phyloP scores from a whole-genome alignment of 345 rosid genomes.

The Psidium guajava region DNA sequence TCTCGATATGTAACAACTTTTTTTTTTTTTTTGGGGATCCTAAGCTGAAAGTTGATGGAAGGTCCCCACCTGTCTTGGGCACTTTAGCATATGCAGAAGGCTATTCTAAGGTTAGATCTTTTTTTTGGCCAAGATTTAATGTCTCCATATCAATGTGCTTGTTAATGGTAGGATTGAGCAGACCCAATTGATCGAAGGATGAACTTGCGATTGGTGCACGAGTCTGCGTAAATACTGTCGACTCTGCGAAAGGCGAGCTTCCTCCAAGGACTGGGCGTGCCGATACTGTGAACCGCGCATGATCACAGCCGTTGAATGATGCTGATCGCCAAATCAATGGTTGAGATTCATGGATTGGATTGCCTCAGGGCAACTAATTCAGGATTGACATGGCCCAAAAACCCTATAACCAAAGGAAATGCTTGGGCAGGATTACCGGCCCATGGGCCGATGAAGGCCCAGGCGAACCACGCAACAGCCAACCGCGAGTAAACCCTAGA shows the following conservation, averaged over 20 bases:
- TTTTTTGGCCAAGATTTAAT: no score
- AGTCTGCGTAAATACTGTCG: no score
- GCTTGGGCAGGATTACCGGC: neutral
- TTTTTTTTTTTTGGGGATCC: no score
- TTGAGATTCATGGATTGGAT: neutral
- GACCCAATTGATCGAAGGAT: no score
- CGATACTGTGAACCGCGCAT: neutral
- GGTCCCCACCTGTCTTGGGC: no score
- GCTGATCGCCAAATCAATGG: neutral
- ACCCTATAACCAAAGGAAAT: neutral
- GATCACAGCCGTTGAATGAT: neutral
- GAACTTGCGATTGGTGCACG: no score
- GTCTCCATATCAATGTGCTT: no score
- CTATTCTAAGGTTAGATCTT: no score
- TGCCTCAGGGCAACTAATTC: neutral
- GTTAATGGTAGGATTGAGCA: no score
- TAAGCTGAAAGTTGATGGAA: no score
- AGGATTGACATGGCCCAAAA: neutral
- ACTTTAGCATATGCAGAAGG: no score
- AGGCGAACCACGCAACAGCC: neutral
- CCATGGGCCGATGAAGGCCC: neutral
- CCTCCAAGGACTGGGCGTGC: neutral
- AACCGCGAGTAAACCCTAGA: neutral
- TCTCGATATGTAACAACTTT: no score
- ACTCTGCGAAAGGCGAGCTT: neutral